Evolutionary conservation across 2,329 filamentous ascomycete genomes (phyloP), one percentile per base, ranked within the genome.

Genomic region (Didymella sp.): DNA sequence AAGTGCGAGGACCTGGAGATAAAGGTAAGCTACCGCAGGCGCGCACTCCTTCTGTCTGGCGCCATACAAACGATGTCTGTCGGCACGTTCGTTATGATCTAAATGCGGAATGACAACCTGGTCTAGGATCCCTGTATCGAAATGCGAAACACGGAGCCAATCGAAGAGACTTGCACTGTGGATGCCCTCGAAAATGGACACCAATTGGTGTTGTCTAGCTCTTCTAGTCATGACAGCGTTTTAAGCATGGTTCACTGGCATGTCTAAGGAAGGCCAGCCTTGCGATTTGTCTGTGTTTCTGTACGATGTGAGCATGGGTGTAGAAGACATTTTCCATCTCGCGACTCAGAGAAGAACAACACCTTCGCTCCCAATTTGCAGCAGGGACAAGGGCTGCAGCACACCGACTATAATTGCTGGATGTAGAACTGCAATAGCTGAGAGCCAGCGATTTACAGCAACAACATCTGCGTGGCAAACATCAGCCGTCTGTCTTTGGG

Each of bases 41-140:
- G 63, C 62, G 51, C 58, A 59, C 62, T 62, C 53, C 59, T 48
- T 52, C 59, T 59, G 59, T 54, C 64, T 69, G 62, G 69, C 68
- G 63, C 69, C 63, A 69, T 72, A 53, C 50, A 45, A 37, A 52
- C 48, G 25, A 31, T 51, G 42, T 22, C 30, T 40, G 59, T 61
- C 62, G 62, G 64, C 65, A 68, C 59, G 64, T 68, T 67, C 63
- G 46, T 57, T 60, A 53, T 48, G 56, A 71, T 70, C 71, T 72
- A 71, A 73, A 74, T 69, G 67, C 64, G 68, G 71, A 72, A 65
- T 60, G 51, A 62, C 56, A 62, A 62, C 54, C 67, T 70, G 59
- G 67, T 62, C 59, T 46, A 51, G 62, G 50, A 65, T 67, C 64
- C 66, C 63, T 49, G 57, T 42, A 44, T 48, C 44, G 43, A 56